These are phyloP conservation scores for Microglena sp. DNA, from an alignment of 139 green algal species.

Conservation along the genomic window DNA sequence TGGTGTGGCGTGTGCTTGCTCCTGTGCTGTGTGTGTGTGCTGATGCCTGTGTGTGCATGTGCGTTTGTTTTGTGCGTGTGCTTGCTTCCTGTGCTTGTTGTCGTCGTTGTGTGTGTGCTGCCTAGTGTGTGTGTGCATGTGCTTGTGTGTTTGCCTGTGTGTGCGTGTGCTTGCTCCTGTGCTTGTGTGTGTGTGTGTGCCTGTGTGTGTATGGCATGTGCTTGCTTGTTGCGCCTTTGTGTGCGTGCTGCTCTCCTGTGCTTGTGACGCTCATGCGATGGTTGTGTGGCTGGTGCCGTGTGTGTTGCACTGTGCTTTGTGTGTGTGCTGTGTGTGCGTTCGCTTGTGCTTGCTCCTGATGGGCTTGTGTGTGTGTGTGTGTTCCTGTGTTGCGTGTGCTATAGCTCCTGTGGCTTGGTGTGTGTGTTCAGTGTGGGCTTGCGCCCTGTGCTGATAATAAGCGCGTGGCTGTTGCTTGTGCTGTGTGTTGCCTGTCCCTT, in stretches of 20 bases:
- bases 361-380: conserved; percentile 2
- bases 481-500: too few species aligned
- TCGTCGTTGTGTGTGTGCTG: neutral
- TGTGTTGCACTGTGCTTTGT: neutral
- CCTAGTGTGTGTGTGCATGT: neutral
- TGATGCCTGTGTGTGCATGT: neutral
- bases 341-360: too few species aligned
- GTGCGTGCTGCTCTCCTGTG: neutral
- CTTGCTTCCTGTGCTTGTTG: neutral
- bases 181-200: neutral
- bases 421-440: too few species aligned
- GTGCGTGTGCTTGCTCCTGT: neutral
- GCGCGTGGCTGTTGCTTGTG: too few species aligned
- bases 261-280: too few species aligned
- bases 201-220: neutral
- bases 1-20: too few species aligned
- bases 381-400: neutral
- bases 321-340: neutral
- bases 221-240: neutral
- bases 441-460: too few species aligned
- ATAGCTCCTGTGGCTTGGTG: too few species aligned
- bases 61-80: neutral
- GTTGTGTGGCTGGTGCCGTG: neutral
- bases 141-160: neutral
- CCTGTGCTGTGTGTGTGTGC: conserved; percentile 1